Base-by-base conservation (phyloP, 2,329 filamentous ascomycete species). In the Colletotrichum spaethianum region DNA sequence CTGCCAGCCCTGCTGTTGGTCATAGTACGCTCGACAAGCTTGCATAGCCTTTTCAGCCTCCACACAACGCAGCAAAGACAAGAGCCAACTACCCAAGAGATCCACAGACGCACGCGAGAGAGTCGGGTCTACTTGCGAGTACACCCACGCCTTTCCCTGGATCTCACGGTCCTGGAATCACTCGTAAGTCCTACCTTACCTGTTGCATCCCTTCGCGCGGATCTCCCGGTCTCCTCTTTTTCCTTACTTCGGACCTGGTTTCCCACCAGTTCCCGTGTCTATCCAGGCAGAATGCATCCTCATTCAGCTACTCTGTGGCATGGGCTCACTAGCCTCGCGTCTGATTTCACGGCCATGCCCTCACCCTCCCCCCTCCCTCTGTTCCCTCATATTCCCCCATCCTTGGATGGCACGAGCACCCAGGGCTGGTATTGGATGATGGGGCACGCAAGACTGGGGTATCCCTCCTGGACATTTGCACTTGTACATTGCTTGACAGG, bases 221-320 rank as follows among this genome's bases (percentile, higher is more conserved):
- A 72, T 72, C 70, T 72, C 70, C 70, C 70, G 70, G 53, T 63
- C 70, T 70, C 65, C 65, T 70, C 65, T 67, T 67, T 67, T 67
- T 61, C 31, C 38, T 60, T 42, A 23, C 50, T 23, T 56, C 55
- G 23, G 31, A 18, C 38, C 42, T 61, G 48, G 33, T 36, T 31
- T 63, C 42, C 55, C 69, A 38, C 57, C 52, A 36, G 64, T 63
- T 60, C 42, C 59, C 69, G 44, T 62, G 48, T 48, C 33, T 57
- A 40, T 53, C 55, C 4, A 40, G 20, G 40, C n/a, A 40, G 28
- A 40, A 63, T 63, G 60, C 48, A 36, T 42, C 61, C 61, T 40
- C 38, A 53, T 56, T n/a, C 59, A 50, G 31, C 59, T 46, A 33
- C 40, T 44, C 40, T 44, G 26, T n/a, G 40, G 11, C 59, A 38